Conservation (phyloP, 2,329 filamentous ascomycete species). For the Curvularia eragrostidis region DNA sequence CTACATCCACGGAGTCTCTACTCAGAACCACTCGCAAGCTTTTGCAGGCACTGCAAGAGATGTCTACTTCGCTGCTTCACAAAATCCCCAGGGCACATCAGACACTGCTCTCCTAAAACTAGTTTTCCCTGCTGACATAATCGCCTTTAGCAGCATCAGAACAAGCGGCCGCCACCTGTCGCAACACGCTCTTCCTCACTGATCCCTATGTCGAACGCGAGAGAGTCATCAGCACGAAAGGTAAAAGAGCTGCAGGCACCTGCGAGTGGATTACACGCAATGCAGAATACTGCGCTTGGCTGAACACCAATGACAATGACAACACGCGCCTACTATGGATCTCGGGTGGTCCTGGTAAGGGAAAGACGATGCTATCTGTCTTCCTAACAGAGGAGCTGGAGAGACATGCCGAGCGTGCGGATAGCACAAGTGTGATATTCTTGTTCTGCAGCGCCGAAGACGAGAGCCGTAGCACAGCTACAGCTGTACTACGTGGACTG, state of each 20-base stretch:
- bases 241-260: slow-evolving; percentile 22
- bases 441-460: slow-evolving; percentile 39
- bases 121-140: background rate
- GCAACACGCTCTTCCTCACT: slow-evolving; percentile 21
- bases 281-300: slow-evolving; percentile 21
- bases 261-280: slow-evolving; percentile 39
- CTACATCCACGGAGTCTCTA: background rate
- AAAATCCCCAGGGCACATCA: background rate
- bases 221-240: slow-evolving; percentile 16
- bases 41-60: background rate
- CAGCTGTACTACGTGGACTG: slow-evolving; percentile 32
- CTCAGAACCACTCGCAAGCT: background rate
- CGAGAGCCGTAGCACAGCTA: slow-evolving; percentile 33
- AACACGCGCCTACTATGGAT: slow-evolving; percentile 30
- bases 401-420: background rate
- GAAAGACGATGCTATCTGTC: slow-evolving; percentile 44
- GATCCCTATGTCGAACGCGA: slow-evolving; percentile 20
- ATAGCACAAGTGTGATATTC: background rate
- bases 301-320: slow-evolving; percentile 1
- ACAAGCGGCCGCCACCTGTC: slow-evolving; percentile 10
- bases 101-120: background rate
- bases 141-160: background rate
- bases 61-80: background rate
- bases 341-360: slow-evolving; percentile 37
- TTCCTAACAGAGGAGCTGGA: slow-evolving; percentile 37